phyloP scores from a whole-genome alignment of 1,139 yeast genomes.

The Geotrichum phurueaensis region DNA sequence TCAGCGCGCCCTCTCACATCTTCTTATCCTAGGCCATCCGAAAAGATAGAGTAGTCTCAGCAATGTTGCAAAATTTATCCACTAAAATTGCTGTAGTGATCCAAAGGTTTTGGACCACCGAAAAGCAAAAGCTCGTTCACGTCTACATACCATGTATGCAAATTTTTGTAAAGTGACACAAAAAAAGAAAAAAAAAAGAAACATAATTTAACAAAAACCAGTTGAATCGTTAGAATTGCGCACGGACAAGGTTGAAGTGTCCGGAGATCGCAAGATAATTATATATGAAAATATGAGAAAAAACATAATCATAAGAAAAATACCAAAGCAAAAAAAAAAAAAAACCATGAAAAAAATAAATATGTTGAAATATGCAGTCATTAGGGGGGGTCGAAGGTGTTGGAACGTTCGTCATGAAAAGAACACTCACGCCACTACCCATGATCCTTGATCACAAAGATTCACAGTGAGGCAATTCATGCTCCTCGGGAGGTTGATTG shows the following conservation, averaged over 20 bases:
- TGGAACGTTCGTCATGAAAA: conserved; percentile 4
- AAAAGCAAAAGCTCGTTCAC: background rate
- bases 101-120: background rate
- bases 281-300: background rate
- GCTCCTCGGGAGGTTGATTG: conserved; percentile 14
- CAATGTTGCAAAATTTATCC: too few species aligned
- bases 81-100: too few species aligned
- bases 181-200: background rate
- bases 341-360: conserved; percentile 1
- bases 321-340: background rate
- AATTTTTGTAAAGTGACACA: background rate
- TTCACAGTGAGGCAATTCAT: conserved; percentile 15
- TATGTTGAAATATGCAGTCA: conserved; percentile 17
- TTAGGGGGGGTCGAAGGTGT: conserved; percentile 2
- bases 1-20: too few species aligned
- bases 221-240: background rate
- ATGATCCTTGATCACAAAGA: conserved; percentile 9
- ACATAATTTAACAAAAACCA: background rate
- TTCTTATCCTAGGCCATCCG: too few species aligned
- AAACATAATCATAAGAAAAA: background rate
- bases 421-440: conserved; percentile 7
- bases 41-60: too few species aligned
- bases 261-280: background rate
- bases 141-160: background rate
- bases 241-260: background rate